A percentile compares a stretch with the other conserved stretches of the same genome.
These are phyloP conservation scores for Penicillium flavigenum DNA, from an alignment of 495 filamentous ascomycete genomes.

Conservation along the genomic window DNA sequence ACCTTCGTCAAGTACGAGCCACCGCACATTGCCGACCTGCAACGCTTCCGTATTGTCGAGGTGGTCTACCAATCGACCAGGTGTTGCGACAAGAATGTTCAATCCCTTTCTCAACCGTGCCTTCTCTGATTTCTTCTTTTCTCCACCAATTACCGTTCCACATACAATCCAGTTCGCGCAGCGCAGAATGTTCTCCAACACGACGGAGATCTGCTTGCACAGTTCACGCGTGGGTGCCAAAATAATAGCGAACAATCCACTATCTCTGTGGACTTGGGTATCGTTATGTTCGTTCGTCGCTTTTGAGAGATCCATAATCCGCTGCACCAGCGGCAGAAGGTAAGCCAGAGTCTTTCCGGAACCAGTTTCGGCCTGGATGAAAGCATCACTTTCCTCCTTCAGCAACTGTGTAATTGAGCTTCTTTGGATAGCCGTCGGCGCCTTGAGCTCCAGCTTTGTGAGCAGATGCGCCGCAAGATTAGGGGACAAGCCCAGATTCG, in stretches of 20 bases:
- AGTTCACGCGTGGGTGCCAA: slow-evolving; percentile 90
- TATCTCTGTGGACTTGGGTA: slow-evolving; percentile 65
- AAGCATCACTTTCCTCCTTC: slow-evolving; percentile 83
- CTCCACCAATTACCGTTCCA: slow-evolving; percentile 89
- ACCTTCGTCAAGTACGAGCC: slow-evolving; percentile 93
- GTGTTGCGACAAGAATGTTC: slow-evolving; percentile 93
- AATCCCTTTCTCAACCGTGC: slow-evolving; percentile 86
- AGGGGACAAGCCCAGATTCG: slow-evolving; percentile 72
- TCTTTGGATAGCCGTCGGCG: slow-evolving; percentile 92
- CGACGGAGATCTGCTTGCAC: slow-evolving; percentile 85
- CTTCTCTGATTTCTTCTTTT: slow-evolving; percentile 97
- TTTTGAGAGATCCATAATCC: slow-evolving; percentile 72
- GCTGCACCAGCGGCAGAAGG: slow-evolving; percentile 83
- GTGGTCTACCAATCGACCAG: slow-evolving; percentile 86
- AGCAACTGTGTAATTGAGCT: slow-evolving; percentile 76
- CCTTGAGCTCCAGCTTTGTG: slow-evolving; percentile 81
- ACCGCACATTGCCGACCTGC: slow-evolving; percentile 83
- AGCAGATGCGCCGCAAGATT: slow-evolving; percentile 78
- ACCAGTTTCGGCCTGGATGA: slow-evolving; percentile 94
- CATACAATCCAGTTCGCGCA: slow-evolving; percentile 88
- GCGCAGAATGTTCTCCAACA: slow-evolving; percentile 76
- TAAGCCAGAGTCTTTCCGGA: slow-evolving; percentile 97
- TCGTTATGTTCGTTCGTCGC: slow-evolving; percentile 20
- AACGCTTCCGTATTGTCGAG: slow-evolving; percentile 86
- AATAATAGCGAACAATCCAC: slow-evolving; percentile 88